Conservation (phyloP, 805 yeast genomes). For the Yamadazyma olivae region DNA sequence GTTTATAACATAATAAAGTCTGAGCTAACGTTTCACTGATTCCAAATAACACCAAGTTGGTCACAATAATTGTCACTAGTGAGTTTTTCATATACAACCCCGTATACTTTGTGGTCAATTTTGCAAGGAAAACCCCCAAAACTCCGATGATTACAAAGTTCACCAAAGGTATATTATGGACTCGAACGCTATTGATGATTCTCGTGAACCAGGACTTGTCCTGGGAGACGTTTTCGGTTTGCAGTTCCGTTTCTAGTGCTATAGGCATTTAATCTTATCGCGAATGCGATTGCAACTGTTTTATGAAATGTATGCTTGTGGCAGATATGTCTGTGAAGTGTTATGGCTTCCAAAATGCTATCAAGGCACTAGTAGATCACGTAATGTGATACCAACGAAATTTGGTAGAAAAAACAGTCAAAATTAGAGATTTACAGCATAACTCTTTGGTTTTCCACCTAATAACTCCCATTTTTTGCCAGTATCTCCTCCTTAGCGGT, state of each 20-base stretch:
- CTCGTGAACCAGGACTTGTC: slow-evolving; percentile 14
- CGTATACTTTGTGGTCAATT: slow-evolving; percentile 57
- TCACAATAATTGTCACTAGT: slow-evolving; percentile 71
- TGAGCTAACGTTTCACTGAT: slow-evolving; percentile 93
- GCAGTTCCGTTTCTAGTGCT: not conserved
- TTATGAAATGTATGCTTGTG: no score
- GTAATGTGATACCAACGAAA: no score
- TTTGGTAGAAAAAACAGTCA: no score
- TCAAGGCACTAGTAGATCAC: no score
- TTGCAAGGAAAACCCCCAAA: slow-evolving; percentile 48
- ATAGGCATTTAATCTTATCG: slow-evolving; percentile 2
- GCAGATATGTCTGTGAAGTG: no score
- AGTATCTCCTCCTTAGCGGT: no score
- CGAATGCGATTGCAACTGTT: slow-evolving; percentile 1
- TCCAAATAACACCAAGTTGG: slow-evolving; percentile 80
- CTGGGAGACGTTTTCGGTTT: no score
- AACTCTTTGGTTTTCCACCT: no score
- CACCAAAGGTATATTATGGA: slow-evolving; percentile 52
- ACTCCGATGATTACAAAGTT: slow-evolving; percentile 52
- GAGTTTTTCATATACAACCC: slow-evolving; percentile 61
- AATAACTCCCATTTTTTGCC: no score
- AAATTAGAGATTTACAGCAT: no score
- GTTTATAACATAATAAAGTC: slow-evolving; percentile 41
- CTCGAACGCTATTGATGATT: slow-evolving; percentile 29
- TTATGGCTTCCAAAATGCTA: no score